phyloP scores from a whole-genome alignment of 352 stramenopile species.

The Plasmopara viticola region DNA sequence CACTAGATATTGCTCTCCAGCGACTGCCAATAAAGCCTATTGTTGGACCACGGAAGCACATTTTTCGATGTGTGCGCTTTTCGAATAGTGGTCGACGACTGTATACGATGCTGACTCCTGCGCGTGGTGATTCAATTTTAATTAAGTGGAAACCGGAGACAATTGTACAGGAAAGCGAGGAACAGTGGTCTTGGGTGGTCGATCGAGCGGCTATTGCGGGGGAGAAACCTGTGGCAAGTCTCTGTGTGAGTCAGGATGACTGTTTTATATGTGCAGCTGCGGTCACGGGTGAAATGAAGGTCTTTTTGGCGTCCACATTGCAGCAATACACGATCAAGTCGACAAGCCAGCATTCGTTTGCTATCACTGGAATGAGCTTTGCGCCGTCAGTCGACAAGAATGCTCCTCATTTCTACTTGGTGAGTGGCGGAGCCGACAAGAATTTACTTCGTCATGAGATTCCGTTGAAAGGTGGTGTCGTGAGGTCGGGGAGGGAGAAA shows the following conservation, averaged over 20 bases:
- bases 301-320: constrained; percentile 45
- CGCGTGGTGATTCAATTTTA: constrained; percentile 69
- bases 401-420: constrained; percentile 36
- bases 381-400: constrained; percentile 29
- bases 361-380: constrained; percentile 81
- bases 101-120: constrained; percentile 69
- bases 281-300: constrained; percentile 66
- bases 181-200: constrained; percentile 69
- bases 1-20: constrained; percentile 55
- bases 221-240: constrained; percentile 66
- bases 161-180: constrained; percentile 54
- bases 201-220: constrained; percentile 45
- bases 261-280: constrained; percentile 62
- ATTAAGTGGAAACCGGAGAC: constrained; percentile 76
- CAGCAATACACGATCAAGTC: constrained; percentile 48
- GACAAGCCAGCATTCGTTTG: constrained; percentile 63
- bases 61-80: constrained; percentile 79
- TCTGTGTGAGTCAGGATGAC: constrained; percentile 72
- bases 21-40: constrained; percentile 38
- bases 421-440: constrained; percentile 76
- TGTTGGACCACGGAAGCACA: constrained; percentile 49
- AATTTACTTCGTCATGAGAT: constrained; percentile 62
- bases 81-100: constrained; percentile 55
- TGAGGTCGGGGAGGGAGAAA: constrained; percentile 36
- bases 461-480: constrained; percentile 41